Evolutionary conservation across 306 rosid genomes (phyloP).

Genomic region (Rubus parviflorus): DNA sequence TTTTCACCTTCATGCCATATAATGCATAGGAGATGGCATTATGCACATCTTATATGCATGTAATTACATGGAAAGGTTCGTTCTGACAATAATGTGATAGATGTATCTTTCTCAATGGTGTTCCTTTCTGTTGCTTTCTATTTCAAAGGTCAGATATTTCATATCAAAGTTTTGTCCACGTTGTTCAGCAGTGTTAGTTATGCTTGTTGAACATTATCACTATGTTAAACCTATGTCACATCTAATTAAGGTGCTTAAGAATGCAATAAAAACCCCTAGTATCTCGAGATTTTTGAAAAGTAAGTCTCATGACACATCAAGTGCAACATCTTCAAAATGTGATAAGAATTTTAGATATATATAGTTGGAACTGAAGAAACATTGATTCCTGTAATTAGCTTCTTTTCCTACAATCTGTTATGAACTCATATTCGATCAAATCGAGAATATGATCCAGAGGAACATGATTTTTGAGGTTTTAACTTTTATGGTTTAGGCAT

Average conservation of each 20-base stretch:
- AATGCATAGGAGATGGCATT: neutral
- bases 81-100: neutral
- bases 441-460: neutral
- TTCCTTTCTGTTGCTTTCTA: conserved; percentile 13
- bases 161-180: neutral
- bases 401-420: neutral
- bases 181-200: neutral
- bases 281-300: neutral
- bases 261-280: neutral
- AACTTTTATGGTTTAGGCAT: neutral
- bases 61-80: neutral
- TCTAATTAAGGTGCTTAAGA: neutral
- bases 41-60: neutral
- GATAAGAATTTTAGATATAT: neutral
- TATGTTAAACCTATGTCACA: neutral
- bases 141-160: neutral
- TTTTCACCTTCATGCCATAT: neutral
- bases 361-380: neutral
- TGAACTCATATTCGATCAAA: neutral
- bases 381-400: neutral
- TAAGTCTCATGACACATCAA: neutral
- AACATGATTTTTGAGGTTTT: neutral
- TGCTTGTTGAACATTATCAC: neutral
- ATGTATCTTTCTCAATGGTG: neutral
- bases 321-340: neutral